phyloP scores from a whole-genome alignment of 2,329 filamentous ascomycete genomes.

The Paracorniculantispora psalliotae region DNA sequence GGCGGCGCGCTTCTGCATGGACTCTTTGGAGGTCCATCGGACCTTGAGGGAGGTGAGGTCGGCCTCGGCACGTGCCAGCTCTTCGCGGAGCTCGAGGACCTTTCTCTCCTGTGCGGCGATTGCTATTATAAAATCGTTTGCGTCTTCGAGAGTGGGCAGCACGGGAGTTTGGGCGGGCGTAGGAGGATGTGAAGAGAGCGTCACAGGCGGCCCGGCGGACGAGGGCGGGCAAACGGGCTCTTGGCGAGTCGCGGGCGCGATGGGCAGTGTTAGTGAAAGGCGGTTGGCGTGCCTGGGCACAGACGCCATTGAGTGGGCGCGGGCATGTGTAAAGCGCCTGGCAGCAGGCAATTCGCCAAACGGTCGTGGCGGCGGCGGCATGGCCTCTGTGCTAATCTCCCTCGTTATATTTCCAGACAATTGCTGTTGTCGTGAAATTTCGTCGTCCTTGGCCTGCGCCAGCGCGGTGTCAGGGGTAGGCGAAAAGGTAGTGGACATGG shows the following conservation, averaged over 20 bases:
- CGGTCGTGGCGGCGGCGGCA: constrained; percentile 34
- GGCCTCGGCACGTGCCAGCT: constrained; percentile 75
- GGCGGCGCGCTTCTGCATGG: constrained; percentile 67
- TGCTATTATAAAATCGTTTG: constrained; percentile 73
- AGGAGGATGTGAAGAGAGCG: constrained; percentile 39
- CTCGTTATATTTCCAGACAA: neutral
- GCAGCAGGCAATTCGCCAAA: constrained; percentile 34
- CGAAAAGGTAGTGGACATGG: constrained; percentile 22
- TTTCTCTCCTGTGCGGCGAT: constrained; percentile 88
- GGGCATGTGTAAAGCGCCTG: constrained; percentile 18
- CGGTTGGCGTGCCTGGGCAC: constrained; percentile 50
- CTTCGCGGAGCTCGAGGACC: constrained; percentile 86
- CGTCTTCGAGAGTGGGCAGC: constrained; percentile 45
- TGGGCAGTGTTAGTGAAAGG: constrained; percentile 58
- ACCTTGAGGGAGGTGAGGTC: constrained; percentile 74
- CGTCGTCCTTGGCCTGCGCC: constrained; percentile 12
- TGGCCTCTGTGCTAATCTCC: constrained; percentile 16
- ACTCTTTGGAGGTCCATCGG: constrained; percentile 76
- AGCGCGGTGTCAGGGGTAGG: constrained; percentile 18
- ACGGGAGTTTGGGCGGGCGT: constrained; percentile 45
- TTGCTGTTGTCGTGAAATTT: constrained; percentile 16
- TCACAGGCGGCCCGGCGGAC: constrained; percentile 26
- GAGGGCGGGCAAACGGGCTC: constrained; percentile 48
- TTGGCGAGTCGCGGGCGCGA: constrained; percentile 46
- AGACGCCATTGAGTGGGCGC: constrained; percentile 48